These are phyloP conservation scores for Geotrichum siamense DNA, from an alignment of 1,139 yeast genomes.

Conservation along the genomic window DNA sequence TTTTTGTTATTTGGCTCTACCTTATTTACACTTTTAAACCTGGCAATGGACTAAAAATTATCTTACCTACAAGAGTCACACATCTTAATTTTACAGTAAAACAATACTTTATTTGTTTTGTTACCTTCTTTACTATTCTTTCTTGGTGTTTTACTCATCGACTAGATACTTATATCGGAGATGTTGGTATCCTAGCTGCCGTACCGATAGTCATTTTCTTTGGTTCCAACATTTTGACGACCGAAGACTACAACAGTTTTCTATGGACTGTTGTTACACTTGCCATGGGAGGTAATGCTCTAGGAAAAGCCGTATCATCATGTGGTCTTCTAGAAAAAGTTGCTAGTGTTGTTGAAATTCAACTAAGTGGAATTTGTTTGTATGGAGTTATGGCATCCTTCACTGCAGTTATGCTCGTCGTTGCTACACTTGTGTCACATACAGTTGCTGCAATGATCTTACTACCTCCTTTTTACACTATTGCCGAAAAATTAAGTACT, in stretches of 20 bases:
- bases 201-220: conserved; percentile 78
- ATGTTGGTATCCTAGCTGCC: conserved; percentile 81
- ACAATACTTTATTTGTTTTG: conserved; percentile 61
- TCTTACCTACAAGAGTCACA: conserved; percentile 52
- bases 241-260: conserved; percentile 85
- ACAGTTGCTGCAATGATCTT: conserved; percentile 92
- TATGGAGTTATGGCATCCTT: conserved; percentile 67
- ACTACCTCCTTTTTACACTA: conserved; percentile 82
- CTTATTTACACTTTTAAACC: conserved; percentile 63
- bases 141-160: conserved; percentile 81
- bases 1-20: conserved; percentile 63
- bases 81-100: conserved; percentile 62
- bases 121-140: conserved; percentile 62
- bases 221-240: conserved; percentile 75
- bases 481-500: conserved; percentile 62
- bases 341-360: conserved; percentile 58
- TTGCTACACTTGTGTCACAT: conserved; percentile 92
- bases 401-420: conserved; percentile 67
- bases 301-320: conserved; percentile 85
- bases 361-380: conserved; percentile 48
- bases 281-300: conserved; percentile 95
- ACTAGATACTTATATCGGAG: conserved; percentile 66
- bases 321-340: conserved; percentile 75
- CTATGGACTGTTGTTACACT: conserved; percentile 89
- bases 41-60: conserved; percentile 38